Conservation (phyloP, 2,329 filamentous ascomycete genomes). For the Calonectria hongkongensis region DNA sequence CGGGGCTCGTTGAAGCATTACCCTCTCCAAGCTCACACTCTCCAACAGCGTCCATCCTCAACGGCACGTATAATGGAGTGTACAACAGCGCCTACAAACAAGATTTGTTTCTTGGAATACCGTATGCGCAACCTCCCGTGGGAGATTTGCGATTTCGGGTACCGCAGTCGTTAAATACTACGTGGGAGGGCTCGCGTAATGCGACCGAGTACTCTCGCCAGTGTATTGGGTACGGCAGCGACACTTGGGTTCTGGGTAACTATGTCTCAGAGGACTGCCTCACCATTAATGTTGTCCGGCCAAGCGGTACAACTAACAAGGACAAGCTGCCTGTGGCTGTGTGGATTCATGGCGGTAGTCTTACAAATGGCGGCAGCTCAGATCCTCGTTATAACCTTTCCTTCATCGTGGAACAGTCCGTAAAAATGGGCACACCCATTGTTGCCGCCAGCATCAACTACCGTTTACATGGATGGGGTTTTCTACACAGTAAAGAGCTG, state of each 20-base stretch:
- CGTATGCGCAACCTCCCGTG: conserved; percentile 1
- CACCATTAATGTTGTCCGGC: conserved; percentile 9
- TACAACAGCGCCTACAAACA: neutral
- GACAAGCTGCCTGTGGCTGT: neutral
- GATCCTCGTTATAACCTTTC: conserved; percentile 1
- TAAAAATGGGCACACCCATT: conserved; percentile 9
- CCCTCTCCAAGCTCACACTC: neutral
- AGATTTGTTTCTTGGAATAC: conserved; percentile 7
- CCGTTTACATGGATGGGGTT: neutral
- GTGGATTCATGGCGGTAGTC: conserved; percentile 12
- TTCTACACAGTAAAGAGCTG: neutral
- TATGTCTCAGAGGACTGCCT: conserved; percentile 10
- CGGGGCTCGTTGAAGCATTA: neutral
- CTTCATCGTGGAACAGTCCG: conserved; percentile 1
- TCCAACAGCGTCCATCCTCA: neutral
- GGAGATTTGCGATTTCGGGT: conserved; percentile 8
- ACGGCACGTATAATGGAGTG: neutral
- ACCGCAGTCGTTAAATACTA: neutral
- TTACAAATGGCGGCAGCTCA: conserved; percentile 8
- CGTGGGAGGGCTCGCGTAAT: neutral
- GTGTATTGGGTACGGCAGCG: conserved; percentile 3
- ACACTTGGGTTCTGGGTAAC: conserved; percentile 12
- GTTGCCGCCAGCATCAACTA: conserved; percentile 5
- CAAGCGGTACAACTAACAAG: conserved; percentile 3
- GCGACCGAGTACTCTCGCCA: conserved; percentile 5